Conservation (phyloP, 2,329 filamentous ascomycete genomes). For the Diaporthe helianthi region DNA sequence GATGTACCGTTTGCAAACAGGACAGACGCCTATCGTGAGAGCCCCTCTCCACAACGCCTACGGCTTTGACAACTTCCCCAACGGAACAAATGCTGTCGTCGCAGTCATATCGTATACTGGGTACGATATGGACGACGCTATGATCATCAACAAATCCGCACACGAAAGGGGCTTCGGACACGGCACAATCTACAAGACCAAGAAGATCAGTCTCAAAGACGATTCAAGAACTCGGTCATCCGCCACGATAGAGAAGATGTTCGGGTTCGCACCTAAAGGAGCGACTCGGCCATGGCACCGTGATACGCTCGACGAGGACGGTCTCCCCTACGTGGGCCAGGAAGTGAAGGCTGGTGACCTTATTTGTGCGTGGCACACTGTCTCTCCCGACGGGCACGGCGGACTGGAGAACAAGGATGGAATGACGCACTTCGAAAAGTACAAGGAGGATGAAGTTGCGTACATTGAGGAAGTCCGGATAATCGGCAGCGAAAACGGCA, state of each 20-base stretch:
- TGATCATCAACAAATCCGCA: slow-evolving; percentile 98
- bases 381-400: slow-evolving; percentile 79
- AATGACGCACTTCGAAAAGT: slow-evolving; percentile 86
- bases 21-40: slow-evolving; percentile 92
- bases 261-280: slow-evolving; percentile 85
- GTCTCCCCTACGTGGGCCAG: slow-evolving; percentile 81
- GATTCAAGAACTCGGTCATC: slow-evolving; percentile 71
- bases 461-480: slow-evolving; percentile 94
- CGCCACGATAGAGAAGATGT: slow-evolving; percentile 79
- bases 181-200: slow-evolving; percentile 97
- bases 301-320: slow-evolving; percentile 82
- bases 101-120: slow-evolving; percentile 98
- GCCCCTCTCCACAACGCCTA: slow-evolving; percentile 95
- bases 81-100: slow-evolving; percentile 93
- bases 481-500: slow-evolving; percentile 83
- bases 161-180: slow-evolving; percentile 96
- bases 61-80: slow-evolving; percentile 97
- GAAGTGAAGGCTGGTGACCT: slow-evolving; percentile 81
- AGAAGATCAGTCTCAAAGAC: slow-evolving; percentile 86
- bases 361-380: slow-evolving; percentile 88
- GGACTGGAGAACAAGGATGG: slow-evolving; percentile 86
- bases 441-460: slow-evolving; percentile 88
- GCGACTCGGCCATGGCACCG: slow-evolving; percentile 75
- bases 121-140: slow-evolving; percentile 99
- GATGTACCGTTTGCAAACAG: slow-evolving; percentile 90